Base-by-base conservation (phyloP, 768 basidiomycete species). In the Russula abietina region DNA sequence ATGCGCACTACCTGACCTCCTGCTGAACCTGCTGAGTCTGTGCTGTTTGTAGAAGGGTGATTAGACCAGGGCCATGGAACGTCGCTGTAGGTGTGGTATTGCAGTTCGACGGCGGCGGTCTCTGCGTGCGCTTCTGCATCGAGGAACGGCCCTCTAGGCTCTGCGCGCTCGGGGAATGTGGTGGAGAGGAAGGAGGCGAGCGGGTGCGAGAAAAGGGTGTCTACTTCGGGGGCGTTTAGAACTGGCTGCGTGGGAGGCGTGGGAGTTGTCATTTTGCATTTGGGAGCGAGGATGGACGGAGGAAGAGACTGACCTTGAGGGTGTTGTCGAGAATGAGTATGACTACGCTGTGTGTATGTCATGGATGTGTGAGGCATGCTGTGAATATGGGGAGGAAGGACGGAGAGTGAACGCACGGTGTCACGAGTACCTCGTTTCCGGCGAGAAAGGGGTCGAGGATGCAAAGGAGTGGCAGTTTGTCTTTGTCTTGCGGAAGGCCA, bases 181-280 rank as follows among this genome's bases (percentile, higher is more conserved):
- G 58, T 50, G 30, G 65, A 61, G 19, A 95, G 78, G 72, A 95
- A 91, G 1, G 88, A 83, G 19, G 75, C 70, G 14, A 96, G 81
- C 0, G 93, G 92, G 68, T 93, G 93, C 0, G 93, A 92, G 75
- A 96, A 95, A 55, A 95, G 79, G 46, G 82, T 81, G 2, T 83
- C 77, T 19, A 95, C 93, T 78, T 95, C 93, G 0, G 83, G 79
- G 11, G 80, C 72, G 70, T 95, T 94, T 14, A 94, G 77, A 26
- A 89, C 85, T 0, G 93, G 93, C 88, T 93, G 22, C n/a, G 7
- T 49, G 56, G 55, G 30, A 14, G 24, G 33, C 55, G 61, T 22
- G 30, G 0, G 24, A n/a, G 7, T 39, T 38, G 14, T 0, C 6
- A 4, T n/a, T 10, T 12, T 45, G 30, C 54, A n/a, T n/a, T n/a